Evolutionary conservation across 1,284 basidiomycete genomes (phyloP).

Genomic region (Cystobasidium pallidum): DNA sequence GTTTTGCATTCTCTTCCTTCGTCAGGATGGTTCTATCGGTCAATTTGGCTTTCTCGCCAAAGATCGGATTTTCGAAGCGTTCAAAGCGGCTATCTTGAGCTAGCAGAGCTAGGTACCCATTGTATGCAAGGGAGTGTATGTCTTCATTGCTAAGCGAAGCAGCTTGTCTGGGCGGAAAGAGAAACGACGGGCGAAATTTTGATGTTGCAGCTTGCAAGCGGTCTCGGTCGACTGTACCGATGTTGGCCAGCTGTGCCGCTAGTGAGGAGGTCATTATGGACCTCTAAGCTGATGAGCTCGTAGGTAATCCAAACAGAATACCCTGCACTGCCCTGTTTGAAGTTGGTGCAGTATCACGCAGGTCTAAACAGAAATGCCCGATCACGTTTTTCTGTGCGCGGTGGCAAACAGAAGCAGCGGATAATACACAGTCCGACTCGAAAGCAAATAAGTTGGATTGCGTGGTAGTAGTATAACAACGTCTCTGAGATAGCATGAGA

Average conservation of each 20-base stretch:
- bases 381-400: conserved; percentile 21
- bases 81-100: conserved; percentile 64
- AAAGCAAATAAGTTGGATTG: background rate
- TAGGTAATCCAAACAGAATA: background rate
- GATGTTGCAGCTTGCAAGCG: conserved; percentile 29
- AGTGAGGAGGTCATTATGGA: conserved; percentile 38
- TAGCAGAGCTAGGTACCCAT: conserved; percentile 72
- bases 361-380: background rate
- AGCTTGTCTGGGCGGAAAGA: conserved; percentile 81
- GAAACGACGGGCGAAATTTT: conserved; percentile 70
- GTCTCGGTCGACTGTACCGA: conserved; percentile 36
- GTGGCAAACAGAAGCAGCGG: background rate
- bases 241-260: conserved; percentile 41
- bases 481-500: background rate
- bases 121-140: conserved; percentile 78
- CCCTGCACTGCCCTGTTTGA: too few species aligned
- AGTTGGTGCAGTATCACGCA: background rate
- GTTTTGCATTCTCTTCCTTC: conserved; percentile 65
- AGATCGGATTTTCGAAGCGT: conserved; percentile 69
- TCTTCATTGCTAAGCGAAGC: conserved; percentile 82
- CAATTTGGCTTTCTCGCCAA: conserved; percentile 75
- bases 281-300: background rate
- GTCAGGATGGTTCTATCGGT: conserved; percentile 81
- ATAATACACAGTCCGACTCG: background rate
- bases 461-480: conserved; percentile 18